Evolutionary conservation across 208 protist species (phyloP), one percentile per base, ranked within the genome.

Genomic region (Crithidia brevicula): DNA sequence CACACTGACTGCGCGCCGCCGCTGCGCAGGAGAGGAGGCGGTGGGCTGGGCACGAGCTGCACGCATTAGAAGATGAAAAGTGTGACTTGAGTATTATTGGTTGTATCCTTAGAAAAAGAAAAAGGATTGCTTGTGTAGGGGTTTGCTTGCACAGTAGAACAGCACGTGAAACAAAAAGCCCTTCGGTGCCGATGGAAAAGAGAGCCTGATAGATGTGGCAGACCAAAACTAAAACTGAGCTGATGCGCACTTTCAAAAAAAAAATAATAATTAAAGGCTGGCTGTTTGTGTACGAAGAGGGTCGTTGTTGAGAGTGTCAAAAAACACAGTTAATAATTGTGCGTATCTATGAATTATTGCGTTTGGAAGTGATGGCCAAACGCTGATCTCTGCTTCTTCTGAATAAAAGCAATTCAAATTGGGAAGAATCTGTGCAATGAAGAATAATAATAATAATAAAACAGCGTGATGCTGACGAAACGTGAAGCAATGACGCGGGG

Each of bases 1-100:
- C 15, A 38, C 28, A 20, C 67, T 59, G 22, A 38, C 25, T 18
- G 47, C 47, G 49, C 67, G 57, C 28, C 57, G 54, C 27, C 11
- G 36, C 30, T 15, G 52, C n/a, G 28, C 18, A 9, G 27, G 22
- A 30, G 20, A 8, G 36, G 2, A 2, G 66, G 23, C n/a, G 52
- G 11, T n/a, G 1, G 23, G 33, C 31, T 31, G 13, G 52, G 22
- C 3, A 33, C 33, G 28, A 40, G 25, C 20, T 40, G 53, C 11
- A 22, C 9, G 30, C 33, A 59, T 53, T 65, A 51, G 6, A 28
- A 28, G 22, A 51, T 4, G 28, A 51, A 23, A 23, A 28, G 46
- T 1, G 53, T n/a, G n/a, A n/a, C n/a, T n/a, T n/a, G n/a, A n/a
- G n/a, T n/a, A n/a, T n/a, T n/a, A n/a, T n/a, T n/a, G n/a, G n/a